A percentile compares a stretch with the other conserved stretches of the same genome.
Conservation (phyloP, 495 filamentous ascomycete species). For the Viridothelium virens region DNA sequence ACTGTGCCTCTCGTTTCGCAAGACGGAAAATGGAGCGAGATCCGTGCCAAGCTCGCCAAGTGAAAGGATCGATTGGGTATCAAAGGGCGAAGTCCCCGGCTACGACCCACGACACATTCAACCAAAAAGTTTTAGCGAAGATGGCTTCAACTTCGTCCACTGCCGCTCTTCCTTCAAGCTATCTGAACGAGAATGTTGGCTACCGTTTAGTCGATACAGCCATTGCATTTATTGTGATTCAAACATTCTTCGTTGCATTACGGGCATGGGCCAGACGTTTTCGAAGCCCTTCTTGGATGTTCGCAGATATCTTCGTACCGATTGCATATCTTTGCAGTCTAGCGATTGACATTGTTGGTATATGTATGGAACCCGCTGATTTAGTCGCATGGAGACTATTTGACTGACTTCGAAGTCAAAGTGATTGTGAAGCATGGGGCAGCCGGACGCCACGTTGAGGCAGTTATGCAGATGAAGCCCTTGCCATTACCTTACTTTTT, state of each 20-base stretch:
- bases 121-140: no score
- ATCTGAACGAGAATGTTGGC: constrained; percentile 19
- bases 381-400: not conserved
- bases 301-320: not conserved
- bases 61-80: no score
- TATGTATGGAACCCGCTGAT: not conserved
- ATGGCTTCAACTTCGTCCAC: no score
- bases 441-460: not conserved
- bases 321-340: not conserved
- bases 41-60: no score
- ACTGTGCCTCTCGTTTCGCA: no score
- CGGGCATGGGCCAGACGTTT: not conserved
- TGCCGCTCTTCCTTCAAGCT: no score
- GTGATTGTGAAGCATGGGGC: not conserved
- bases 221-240: not conserved
- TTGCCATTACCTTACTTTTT: not conserved
- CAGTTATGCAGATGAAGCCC: not conserved
- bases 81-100: no score
- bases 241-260: not conserved
- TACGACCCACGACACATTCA: no score
- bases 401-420: not conserved
- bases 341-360: not conserved
- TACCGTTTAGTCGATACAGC: not conserved
- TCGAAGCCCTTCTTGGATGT: not conserved
- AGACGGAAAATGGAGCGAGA: no score